Base-by-base conservation (phyloP, 139 green algal genomes). In the Chlorella ohadii region DNA sequence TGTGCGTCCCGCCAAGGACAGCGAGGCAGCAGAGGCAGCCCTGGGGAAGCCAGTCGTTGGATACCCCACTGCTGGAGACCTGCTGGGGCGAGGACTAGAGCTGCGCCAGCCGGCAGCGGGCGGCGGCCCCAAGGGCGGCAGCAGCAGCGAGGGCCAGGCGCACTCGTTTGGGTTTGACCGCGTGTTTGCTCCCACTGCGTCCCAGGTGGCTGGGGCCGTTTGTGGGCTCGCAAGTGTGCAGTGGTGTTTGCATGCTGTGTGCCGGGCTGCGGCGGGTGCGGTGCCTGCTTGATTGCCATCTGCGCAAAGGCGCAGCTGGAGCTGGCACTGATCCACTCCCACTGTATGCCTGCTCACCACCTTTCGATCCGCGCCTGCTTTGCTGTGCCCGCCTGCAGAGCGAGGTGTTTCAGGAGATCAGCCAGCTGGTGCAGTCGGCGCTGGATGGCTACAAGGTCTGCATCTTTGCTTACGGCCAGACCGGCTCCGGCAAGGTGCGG, bases 371-470 rank as follows among this genome's bases (percentile, higher is more conserved):
- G n/a, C n/a, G n/a, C n/a, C n/a, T n/a, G n/a, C n/a, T n/a, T n/a
- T n/a, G n/a, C n/a, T n/a, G n/a, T 3, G 68, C 89, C 16, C 83
- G 89, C 17, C 73, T 20, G 94, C 94, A 98, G 86, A 89, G 87
- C 38, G 74, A 89, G 66, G 91, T 96, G 23, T 99, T 99, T 87
- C 86, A 90, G 36, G 91, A 95, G 59, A 96, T 99, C 31, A 94
- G 91, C 12, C 91, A 97, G 88, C 93, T 99, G 55, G 95, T 99
- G 65, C 97, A 99, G 85, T 93, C 44, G 34, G 75, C 86, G 27
- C 76, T 90, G 38, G 86, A 90, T 57, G 86, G 86, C 28, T 90
- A 90, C 74, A 84, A 82, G 39, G 96, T 98, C 34, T 99, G 96
- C 94, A 91, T 99, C 34, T 99, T 99, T 81, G 94, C 90, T 31